Evolutionary conservation across 768 basidiomycete species (phyloP), one percentile per base, ranked within the genome.

Genomic region (Hydnomerulius pinastri): DNA sequence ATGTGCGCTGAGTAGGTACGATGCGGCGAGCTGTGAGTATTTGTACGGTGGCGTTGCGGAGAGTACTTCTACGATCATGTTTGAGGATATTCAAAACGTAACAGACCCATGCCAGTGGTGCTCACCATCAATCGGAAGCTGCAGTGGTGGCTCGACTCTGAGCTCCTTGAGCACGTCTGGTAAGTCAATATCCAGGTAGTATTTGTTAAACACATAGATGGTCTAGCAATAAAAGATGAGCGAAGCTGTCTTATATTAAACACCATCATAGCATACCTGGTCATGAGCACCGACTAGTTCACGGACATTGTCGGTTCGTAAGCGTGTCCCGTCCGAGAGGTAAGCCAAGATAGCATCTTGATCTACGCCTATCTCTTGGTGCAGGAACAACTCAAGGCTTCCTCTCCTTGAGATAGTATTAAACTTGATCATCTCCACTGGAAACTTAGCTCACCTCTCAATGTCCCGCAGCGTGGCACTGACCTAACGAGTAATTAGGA

Each of bases 191-290:
- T 90, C 88, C 30, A 93, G 77, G 59, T 87, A 88, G 60, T 80
- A 74, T 61, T 90, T 90, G 70, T 92, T 92, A 71, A 89, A 93
- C 5, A 92, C 87, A 60, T 81, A 92, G 53, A 93, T 86, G 6
- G 82, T 77, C 90, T 81, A 21, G 35, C 13, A 18, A 32, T 21
- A 3, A n/a, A 18, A 12, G 73, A 46, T 48, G 39, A 59, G 41
- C 13, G 50, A 41, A 33, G 13, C 44, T 13, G 20, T 2, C 4
- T 15, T 24, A 29, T 12, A 17, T 32, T 27, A 20, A 32, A 17
- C 39, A 17, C n/a, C 11, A 36, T 28, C 8, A 36, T 5, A 29
- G 65, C 77, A 43, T 43, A 89, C 90, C 77, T 91, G 88, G 68
- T 88, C 87, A 60, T 84, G 81, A 18, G 80, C 73, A 42, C 86